Evolutionary conservation across 352 stramenopile genomes (phyloP), one percentile per base, ranked within the genome.

Genomic region (Albugo laibachii): DNA sequence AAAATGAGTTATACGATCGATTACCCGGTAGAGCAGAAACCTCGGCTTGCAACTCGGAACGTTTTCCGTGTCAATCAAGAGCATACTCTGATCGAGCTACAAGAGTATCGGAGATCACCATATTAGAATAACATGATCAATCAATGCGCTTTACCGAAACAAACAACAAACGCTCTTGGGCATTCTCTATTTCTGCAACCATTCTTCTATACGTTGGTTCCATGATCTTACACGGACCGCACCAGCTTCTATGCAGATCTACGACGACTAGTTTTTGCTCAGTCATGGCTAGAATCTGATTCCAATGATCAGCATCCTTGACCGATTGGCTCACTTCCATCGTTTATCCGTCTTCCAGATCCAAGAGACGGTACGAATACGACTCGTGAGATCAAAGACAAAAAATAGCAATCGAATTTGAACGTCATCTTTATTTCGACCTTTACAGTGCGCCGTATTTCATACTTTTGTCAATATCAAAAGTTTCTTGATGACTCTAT

Each of bases 231-330:
- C 70, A 83, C 13, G 68, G 66, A 3, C 66, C 66, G 41, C 71
- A 80, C 71, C 69, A 83, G 41, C 79, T 64, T 47, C 80, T 83
- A 56, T 82, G 65, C 13, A 63, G 61, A 47, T 80, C 69, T 15
- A 82, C 69, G 59, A 81, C 68, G 80, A 39, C 41, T 36, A 83
- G 52, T 47, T 75, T 83, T 61, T 71, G 78, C n/a, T 80, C 65
- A 48, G 59, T 72, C 21, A 42, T 50, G 19, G 80, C 64, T 2
- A 65, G 58, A 36, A 83, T 48, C 35, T 64, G 50, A 14, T 48
- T 40, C 69, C 71, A 83, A 48, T 82, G 66, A 57, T 83, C 69
- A 1, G 54, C 57, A 50, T 83, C 69, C 20, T 66, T 63, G 38
- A 80, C 65, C 34, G 72, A 72, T 16, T 47, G 63, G 49, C 78